Evolutionary conservation across 2,329 filamentous ascomycete genomes (phyloP), one percentile per base, ranked within the genome.

Genomic region (Allantophomopsis cytisporea): DNA sequence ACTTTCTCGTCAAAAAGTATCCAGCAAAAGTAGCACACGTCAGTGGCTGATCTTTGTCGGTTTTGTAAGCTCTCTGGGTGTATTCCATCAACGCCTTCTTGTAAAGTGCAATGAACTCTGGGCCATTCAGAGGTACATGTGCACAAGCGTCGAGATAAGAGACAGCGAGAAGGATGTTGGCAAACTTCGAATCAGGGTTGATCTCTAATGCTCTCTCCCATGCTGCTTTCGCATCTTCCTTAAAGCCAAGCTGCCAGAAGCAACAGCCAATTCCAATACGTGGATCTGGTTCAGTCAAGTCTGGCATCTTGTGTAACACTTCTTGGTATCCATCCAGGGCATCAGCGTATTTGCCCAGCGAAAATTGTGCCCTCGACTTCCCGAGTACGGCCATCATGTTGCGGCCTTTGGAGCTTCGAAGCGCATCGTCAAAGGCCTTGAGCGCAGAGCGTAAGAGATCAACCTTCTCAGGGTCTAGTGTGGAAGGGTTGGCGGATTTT

Each of bases 191-290:
- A 17, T 87, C 73, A 0, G 84, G 78, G 52, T 71, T 76, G 54
- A 95, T 71, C 55, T 93, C 84, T 20, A 95, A 63, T 11, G 82
- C 78, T 46, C 91, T 73, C 55, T 94, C 83, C 91, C 91, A 98
- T 11, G 91, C 89, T 36, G 69, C 66, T 55, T 84, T 89, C 7
- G 93, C 91, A 52, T 94, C 86, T 28, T 94, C 85, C 59, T 93
- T 95, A 66, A 85, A 87, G 10, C 88, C 88, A 20, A 98, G 69
- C 59, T 94, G 85, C 91, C 93, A 98, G 58, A 95, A 81, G 65
- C 91, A 98, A 60, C 86, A 91, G 35, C 91, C 91, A 53, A 98
- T 89, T 40, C 91, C 91, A 50, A 98, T 89, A 50, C 93, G 76
- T 49, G 91, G 93, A 59, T 98, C 91, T 1, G 91, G 91, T 53